These are phyloP conservation scores for Globomyces pollinis-pini DNA, from an alignment of 192 early-diverging fungal species.

Conservation along the genomic window DNA sequence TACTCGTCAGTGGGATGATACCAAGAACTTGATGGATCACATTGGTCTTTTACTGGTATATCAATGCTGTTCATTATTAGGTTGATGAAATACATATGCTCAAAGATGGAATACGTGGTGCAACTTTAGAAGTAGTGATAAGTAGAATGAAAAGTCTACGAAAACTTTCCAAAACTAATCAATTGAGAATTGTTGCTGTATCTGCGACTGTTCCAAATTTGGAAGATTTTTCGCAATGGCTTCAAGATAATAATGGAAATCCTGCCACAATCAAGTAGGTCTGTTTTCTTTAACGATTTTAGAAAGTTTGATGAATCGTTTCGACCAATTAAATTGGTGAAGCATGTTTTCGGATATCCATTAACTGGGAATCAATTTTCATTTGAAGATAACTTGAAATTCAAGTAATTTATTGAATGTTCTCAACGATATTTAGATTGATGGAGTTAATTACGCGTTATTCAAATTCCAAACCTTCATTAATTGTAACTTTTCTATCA, in stretches of 20 bases:
- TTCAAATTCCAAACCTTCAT: constrained; percentile 31
- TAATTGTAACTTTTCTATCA: too few relatives aligned
- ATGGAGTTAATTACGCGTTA: constrained; percentile 27
- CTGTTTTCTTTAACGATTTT: background rate
- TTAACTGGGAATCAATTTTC: constrained; percentile 32
- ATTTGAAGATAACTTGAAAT: constrained; percentile 51
- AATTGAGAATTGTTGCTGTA: constrained; percentile 41
- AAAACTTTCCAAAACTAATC: background rate
- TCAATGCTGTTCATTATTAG: too few relatives aligned
- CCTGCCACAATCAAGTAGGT: constrained; percentile 7
- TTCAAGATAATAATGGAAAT: constrained; percentile 20
- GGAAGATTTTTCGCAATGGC: constrained; percentile 60
- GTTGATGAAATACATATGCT: constrained; percentile 75
- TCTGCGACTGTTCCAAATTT: constrained; percentile 69
- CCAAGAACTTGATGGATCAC: constrained; percentile 16
- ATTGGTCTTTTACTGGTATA: too few relatives aligned
- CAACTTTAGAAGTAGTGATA: constrained; percentile 65
- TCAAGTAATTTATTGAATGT: too few relatives aligned
- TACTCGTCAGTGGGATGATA: constrained; percentile 45
- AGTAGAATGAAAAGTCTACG: constrained; percentile 28
- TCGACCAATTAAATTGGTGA: constrained; percentile 51
- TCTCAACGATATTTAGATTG: too few relatives aligned
- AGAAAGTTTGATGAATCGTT: constrained; percentile 66
- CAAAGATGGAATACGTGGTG: constrained; percentile 52
- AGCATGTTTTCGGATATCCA: constrained; percentile 44